A percentile compares a stretch with the other conserved stretches of the same genome.
These are phyloP conservation scores for Spathaspora sp. DNA, from an alignment of 1,139 yeast species.

Conservation along the genomic window DNA sequence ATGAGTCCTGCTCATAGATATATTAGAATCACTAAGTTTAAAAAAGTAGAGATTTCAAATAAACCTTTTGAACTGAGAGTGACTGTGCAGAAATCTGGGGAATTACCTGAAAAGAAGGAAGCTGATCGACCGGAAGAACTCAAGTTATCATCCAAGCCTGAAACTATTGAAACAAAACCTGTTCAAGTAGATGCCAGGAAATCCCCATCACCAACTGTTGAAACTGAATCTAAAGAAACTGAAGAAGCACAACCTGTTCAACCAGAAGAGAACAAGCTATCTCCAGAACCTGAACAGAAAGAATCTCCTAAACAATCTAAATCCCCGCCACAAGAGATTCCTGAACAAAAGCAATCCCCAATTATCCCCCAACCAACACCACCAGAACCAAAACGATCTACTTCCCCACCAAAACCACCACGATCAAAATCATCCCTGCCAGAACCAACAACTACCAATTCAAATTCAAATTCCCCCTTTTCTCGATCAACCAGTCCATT, in stretches of 20 bases:
- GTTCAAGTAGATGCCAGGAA: no score
- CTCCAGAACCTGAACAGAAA: background rate
- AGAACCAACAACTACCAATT: background rate
- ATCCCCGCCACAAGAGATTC: background rate
- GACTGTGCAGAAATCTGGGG: background rate
- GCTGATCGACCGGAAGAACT: background rate
- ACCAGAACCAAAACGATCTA: background rate
- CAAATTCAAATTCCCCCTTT: constrained; percentile 12
- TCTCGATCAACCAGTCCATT: constrained; percentile 27
- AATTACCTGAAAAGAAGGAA: background rate
- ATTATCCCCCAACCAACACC: background rate
- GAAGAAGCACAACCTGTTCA: no score
- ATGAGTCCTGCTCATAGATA: constrained; percentile 18
- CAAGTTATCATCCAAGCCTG: background rate
- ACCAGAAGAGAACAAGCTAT: no score
- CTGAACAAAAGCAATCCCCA: no score
- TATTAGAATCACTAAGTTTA: constrained; percentile 28
- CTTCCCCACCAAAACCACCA: background rate
- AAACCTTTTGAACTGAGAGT: constrained; percentile 12
- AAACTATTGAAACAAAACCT: no score
- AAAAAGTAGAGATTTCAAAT: constrained; percentile 14
- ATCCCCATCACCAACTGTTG: no score
- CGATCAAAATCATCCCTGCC: constrained; percentile 1
- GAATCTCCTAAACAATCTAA: background rate
- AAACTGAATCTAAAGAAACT: no score